Percentiles rank a stretch among this genome's conserved stretches.
Conservation (phyloP, 2,329 filamentous ascomycete species). For the Chaetomium globosum region DNA sequence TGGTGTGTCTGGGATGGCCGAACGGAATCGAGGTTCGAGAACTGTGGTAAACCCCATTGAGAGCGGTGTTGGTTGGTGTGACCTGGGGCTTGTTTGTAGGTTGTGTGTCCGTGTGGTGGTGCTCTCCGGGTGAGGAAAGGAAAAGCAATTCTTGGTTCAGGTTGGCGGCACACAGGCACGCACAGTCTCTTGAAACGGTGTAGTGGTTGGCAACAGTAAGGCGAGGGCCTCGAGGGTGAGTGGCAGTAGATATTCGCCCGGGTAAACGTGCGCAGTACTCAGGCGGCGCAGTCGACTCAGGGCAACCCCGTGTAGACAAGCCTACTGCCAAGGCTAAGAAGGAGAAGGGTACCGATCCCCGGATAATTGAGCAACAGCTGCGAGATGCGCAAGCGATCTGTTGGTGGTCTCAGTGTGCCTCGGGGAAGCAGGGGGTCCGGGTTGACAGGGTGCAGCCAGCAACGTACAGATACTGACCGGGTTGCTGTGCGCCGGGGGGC, state of each 20-base stretch:
- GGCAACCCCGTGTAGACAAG: conserved; percentile 30
- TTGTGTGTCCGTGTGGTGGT: conserved; percentile 22
- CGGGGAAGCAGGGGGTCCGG: conserved; percentile 15
- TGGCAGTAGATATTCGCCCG: conserved; percentile 38
- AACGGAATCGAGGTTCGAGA: conserved; percentile 54
- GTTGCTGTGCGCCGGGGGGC: conserved; percentile 28
- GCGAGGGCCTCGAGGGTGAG: conserved; percentile 28
- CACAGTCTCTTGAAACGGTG: conserved; percentile 15
- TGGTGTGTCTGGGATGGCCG: conserved; percentile 57
- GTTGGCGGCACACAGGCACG: conserved; percentile 7
- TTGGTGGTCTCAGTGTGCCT: conserved; percentile 30
- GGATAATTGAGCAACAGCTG: conserved; percentile 37
- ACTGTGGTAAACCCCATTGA: conserved; percentile 61
- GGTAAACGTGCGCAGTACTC: conserved; percentile 36
- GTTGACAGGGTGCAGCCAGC: conserved; percentile 26
- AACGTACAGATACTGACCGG: conserved; percentile 27
- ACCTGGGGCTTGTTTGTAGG: conserved; percentile 21
- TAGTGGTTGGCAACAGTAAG: conserved; percentile 24
- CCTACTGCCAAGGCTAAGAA: conserved; percentile 34
- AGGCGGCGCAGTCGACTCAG: conserved; percentile 36
- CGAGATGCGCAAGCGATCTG: conserved; percentile 35
- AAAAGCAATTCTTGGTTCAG: conserved; percentile 1
- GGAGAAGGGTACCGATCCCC: conserved; percentile 33
- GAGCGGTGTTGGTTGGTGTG: conserved; percentile 38
- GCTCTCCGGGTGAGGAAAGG: conserved; percentile 22